Conservation (phyloP, 306 rosid genomes). For the Acacia confusa region DNA sequence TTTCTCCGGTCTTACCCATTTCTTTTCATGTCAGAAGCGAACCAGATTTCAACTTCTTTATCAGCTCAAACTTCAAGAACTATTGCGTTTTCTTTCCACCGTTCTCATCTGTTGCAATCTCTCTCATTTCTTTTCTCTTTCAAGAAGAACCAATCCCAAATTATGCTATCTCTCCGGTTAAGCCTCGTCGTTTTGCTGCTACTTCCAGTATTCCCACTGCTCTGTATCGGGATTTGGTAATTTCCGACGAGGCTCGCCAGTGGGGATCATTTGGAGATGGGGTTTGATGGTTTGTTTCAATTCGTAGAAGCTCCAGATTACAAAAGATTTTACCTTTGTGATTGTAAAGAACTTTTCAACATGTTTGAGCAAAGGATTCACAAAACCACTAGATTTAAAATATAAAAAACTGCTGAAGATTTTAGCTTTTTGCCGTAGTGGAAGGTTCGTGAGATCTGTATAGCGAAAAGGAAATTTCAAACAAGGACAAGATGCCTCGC, state of each 20-base stretch:
- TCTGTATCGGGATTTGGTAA: constrained; percentile 46
- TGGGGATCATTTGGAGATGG: neutral
- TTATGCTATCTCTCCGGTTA: constrained; percentile 18
- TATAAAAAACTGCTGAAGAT: too few species aligned
- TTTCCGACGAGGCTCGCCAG: constrained; percentile 19
- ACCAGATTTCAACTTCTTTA: neutral
- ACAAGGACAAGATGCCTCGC: too few species aligned
- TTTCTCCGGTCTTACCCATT: neutral
- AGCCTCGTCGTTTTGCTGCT: constrained; percentile 29
- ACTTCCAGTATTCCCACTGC: constrained; percentile 30
- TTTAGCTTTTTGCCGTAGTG: too few species aligned
- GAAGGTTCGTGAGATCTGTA: too few species aligned
- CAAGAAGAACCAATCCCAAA: neutral
- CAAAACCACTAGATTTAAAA: too few species aligned
- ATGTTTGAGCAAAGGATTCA: too few species aligned
- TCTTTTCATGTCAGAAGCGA: neutral
- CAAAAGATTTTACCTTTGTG: constrained; percentile 21
- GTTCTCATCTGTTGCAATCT: neutral
- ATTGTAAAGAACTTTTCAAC: too few species aligned
- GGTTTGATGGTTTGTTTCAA: neutral
- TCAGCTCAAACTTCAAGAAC: neutral
- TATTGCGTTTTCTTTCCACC: neutral
- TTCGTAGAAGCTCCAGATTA: constrained; percentile 64
- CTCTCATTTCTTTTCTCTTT: neutral
- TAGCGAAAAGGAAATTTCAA: too few species aligned